Evolutionary conservation across 2,329 filamentous ascomycete species (phyloP), one percentile per base, ranked within the genome.

Genomic region (Colletotrichum sp.): DNA sequence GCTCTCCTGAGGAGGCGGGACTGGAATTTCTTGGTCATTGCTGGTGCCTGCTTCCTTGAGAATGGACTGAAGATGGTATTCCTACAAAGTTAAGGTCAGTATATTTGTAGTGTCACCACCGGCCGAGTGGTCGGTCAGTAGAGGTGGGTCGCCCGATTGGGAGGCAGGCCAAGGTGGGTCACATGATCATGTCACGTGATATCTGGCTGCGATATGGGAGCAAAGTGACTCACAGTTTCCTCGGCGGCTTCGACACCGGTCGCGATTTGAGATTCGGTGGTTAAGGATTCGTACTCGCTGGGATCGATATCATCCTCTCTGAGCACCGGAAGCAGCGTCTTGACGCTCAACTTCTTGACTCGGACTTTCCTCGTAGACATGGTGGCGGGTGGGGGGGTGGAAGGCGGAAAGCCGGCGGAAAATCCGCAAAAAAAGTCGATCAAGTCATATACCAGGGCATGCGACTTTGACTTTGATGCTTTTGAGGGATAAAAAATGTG

Each of bases 191-290:
- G 30, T 26, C 89, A 90, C 89, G 89, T 90, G 89, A 89, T 85
- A 84, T 85, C 82, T 81, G 79, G 79, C 80, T 79, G 79, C 76
- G 65, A 78, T 67, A 80, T 74, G 71, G 77, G 78, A 78, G 59
- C 78, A 79, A 79, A 78, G 72, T 72, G 80, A 95, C 96, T 92
- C 87, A 98, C 97, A 88, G 96, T 96, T 92, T 99, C 96, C 88
- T 99, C 97, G 79, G 93, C 95, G 85, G 98, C 96, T 87, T 99
- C 97, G 81, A 99, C 97, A 86, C 97, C 97, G 80, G 96, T 98
- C 84, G 97, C 96, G 84, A 98, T 95, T 93, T 95, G 87, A 90
- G 92, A 89, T 92, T 95, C 91, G 84, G 94, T 94, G 80, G 94
- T 94, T 84, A 96, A 93, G 81, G 95, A 92, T 87, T 98, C 95